Evolutionary conservation across 768 basidiomycete genomes (phyloP).

Genomic region (Hypholoma fasciculare): DNA sequence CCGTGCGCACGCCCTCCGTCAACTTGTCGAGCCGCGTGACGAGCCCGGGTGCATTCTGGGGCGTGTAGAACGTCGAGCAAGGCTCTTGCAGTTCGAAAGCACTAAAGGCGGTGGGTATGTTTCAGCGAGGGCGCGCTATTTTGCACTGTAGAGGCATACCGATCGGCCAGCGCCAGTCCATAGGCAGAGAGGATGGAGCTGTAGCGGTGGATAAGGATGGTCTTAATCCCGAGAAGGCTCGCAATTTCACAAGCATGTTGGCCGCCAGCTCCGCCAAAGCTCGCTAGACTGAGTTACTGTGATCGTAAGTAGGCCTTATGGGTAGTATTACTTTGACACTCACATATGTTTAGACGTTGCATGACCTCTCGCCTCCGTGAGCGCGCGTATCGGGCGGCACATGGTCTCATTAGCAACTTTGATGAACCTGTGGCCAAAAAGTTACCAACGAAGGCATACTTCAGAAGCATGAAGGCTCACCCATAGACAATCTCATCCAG

Average conservation of each 20-base stretch:
- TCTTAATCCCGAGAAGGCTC: conserved; percentile 79
- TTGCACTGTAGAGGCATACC: conserved; percentile 27
- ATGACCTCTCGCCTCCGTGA: conserved; percentile 89
- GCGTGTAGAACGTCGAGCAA: conserved; percentile 74
- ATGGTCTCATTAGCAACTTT: conserved; percentile 97
- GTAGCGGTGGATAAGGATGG: conserved; percentile 86
- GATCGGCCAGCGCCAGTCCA: conserved; percentile 88
- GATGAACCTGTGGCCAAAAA: conserved; percentile 66
- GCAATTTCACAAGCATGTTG: conserved; percentile 96
- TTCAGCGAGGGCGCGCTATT: background rate
- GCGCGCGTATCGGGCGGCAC: conserved; percentile 87
- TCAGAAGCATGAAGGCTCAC: conserved; percentile 30
- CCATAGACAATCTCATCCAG: conserved; percentile 91
- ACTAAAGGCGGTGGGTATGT: conserved; percentile 32
- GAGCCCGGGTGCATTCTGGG: conserved; percentile 54
- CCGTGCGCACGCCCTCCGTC: conserved; percentile 56
- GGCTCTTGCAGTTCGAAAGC: conserved; percentile 91
- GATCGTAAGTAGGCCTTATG: background rate
- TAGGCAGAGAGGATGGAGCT: conserved; percentile 94
- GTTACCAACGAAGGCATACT: background rate
- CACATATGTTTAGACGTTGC: conserved; percentile 75
- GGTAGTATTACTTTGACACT: conserved; percentile 1
- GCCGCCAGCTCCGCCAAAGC: conserved; percentile 89
- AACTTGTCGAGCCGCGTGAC: conserved; percentile 69
- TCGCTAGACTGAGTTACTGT: conserved; percentile 58